Conservation (phyloP, 257 asterid species). For the Osmanthus fragrans region DNA sequence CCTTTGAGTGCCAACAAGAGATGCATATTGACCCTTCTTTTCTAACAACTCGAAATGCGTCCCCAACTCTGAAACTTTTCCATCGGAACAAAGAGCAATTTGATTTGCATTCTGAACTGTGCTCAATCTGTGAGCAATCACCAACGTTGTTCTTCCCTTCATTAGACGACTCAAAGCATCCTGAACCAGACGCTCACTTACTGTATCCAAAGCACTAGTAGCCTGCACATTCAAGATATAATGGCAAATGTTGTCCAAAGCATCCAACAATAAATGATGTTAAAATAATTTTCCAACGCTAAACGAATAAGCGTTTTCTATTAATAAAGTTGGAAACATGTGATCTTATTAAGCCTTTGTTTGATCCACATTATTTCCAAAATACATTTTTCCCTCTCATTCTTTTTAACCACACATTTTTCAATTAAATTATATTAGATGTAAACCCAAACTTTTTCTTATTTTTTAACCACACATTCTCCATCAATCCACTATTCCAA, state of each 20-base stretch:
- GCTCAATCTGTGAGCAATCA: slow-evolving; percentile 95
- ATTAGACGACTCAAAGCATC: slow-evolving; percentile 80
- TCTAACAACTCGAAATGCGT: slow-evolving; percentile 76
- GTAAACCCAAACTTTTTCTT: no score
- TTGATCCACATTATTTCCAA: no score
- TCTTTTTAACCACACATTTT: no score
- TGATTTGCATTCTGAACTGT: slow-evolving; percentile 88
- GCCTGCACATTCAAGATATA: slow-evolving; percentile 52
- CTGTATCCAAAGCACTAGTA: slow-evolving; percentile 89
- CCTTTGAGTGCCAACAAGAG: slow-evolving; percentile 83
- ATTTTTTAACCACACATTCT: no score
- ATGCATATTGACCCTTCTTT: slow-evolving; percentile 75
- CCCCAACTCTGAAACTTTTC: slow-evolving; percentile 83
- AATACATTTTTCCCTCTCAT: no score
- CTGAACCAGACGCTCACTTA: slow-evolving; percentile 92
- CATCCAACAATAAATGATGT: not conserved
- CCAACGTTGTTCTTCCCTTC: slow-evolving; percentile 96
- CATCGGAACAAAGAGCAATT: slow-evolving; percentile 83
- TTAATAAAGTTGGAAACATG: not conserved
- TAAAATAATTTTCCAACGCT: not conserved
- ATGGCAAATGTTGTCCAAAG: not conserved
- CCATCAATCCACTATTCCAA: no score
- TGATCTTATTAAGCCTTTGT: not conserved
- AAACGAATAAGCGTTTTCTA: not conserved
- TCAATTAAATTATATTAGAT: no score